Evolutionary conservation across 2,329 filamentous ascomycete genomes (phyloP).

Genomic region (Fusarium fracticaudum): DNA sequence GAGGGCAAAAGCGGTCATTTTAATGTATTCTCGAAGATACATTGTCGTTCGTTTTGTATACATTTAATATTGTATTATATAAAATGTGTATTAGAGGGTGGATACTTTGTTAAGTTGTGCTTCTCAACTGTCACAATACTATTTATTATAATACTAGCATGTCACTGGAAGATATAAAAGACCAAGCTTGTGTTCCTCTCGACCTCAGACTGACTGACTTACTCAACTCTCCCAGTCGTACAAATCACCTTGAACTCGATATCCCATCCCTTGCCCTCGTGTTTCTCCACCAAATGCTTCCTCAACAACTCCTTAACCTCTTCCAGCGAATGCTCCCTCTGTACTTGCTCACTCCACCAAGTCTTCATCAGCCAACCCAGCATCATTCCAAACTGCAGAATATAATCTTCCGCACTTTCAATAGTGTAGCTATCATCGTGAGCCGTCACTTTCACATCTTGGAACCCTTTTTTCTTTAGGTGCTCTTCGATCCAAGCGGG

Average conservation of each 20-base stretch:
- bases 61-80: slow-evolving; percentile 1
- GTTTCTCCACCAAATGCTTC: slow-evolving; percentile 52
- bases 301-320: slow-evolving; percentile 51
- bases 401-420: slow-evolving; percentile 49
- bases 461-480: slow-evolving; percentile 49
- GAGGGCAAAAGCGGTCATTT: not conserved
- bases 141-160: not conserved
- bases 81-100: not conserved
- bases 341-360: slow-evolving; percentile 53
- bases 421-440: slow-evolving; percentile 42
- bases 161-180: not conserved
- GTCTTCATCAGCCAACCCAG: slow-evolving; percentile 49
- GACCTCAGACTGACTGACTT: rapidly evolving
- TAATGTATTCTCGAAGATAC: not conserved
- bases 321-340: slow-evolving; percentile 46
- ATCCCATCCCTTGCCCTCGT: slow-evolving; percentile 44
- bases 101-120: not conserved
- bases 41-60: not conserved
- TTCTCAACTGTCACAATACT: not conserved
- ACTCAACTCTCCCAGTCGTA: slow-evolving; percentile 39
- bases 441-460: slow-evolving; percentile 49
- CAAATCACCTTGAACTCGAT: slow-evolving; percentile 40
- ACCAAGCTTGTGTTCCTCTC: too few relatives aligned
- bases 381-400: slow-evolving; percentile 51
- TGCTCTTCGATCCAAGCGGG: slow-evolving; percentile 51